Evolutionary conservation across 495 filamentous ascomycete genomes (phyloP), one percentile per base, ranked within the genome.

Genomic region (Lophiostoma macrostomum): DNA sequence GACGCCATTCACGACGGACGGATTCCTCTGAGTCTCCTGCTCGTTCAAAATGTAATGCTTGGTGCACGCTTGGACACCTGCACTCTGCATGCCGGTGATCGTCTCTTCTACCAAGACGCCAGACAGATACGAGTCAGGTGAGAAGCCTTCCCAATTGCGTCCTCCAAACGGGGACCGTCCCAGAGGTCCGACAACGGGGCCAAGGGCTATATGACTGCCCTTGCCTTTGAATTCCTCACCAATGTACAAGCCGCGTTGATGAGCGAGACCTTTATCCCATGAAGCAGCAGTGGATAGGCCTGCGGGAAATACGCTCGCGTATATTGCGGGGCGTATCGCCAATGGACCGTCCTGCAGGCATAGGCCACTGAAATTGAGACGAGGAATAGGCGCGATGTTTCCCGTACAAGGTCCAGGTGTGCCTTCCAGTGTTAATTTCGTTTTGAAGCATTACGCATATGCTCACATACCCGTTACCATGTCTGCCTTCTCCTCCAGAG

Each of bases 271-370:
- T 4, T 50, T 48, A 23, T 63, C 50, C 44, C 54, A 64, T 3
- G 61, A 58, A 29, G 65, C 64, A 5, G 54, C 64, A 3, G 46
- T 34, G 32, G 59, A 52, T 11, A 66, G 49, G 8, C 53, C 52
- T 7, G 51, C 48, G 8, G 64, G 56, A 40, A 58, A 66, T 25
- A 54, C 72, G 53, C 78, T 83, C 23, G 82, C 82, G 60, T 80
- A 79, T 50, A 86, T 80, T 0, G 80, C 79, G 20, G 58, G 70
- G 2, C 83, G 69, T 23, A 85, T 68, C 19, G 82, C 83, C 52
- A 84, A 79, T 0, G 80, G 81, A 2, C 81, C 82, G 64, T 88
- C 83, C 18, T 72, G 70, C 0, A 88, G 71, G 60, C 83, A 87
- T 27, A 88, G 64, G 3, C 84, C 84, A 0, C 79, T 72, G 53